Conservation (phyloP, 169 alveolate species). For the Cryptosporidium viatorum region DNA sequence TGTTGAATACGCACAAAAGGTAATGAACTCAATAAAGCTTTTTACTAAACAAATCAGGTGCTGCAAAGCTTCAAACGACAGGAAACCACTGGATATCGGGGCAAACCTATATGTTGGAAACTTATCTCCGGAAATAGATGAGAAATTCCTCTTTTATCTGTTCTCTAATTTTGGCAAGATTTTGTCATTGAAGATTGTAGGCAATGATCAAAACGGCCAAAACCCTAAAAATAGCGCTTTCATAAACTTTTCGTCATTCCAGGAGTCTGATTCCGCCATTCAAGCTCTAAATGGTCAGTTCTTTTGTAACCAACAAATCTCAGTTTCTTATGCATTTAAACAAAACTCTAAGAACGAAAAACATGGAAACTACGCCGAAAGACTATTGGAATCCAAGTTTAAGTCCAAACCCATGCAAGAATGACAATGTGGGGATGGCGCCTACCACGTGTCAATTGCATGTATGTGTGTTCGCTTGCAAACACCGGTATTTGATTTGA, state of each 20-base stretch:
- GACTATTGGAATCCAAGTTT: conserved; percentile 79
- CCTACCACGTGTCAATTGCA: neutral
- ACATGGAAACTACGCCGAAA: conserved; percentile 87
- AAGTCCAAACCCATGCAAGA: conserved; percentile 8
- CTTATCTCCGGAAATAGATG: conserved; percentile 96
- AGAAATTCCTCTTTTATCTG: conserved; percentile 94
- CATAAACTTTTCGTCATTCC: conserved; percentile 97
- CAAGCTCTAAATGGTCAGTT: conserved; percentile 96
- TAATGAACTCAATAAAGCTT: conserved; percentile 96
- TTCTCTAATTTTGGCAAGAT: conserved; percentile 97
- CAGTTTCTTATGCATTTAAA: conserved; percentile 97
- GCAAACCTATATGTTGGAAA: conserved; percentile 99
- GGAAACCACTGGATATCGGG: conserved; percentile 95
- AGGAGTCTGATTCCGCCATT: conserved; percentile 98
- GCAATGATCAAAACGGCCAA: conserved; percentile 93
- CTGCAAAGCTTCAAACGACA: conserved; percentile 97
- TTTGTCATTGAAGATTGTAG: conserved; percentile 87
- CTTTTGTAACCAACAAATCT: conserved; percentile 95
- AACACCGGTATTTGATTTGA: conserved; percentile 2
- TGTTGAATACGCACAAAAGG: conserved; percentile 97
- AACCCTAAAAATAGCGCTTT: conserved; percentile 95
- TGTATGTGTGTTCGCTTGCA: neutral
- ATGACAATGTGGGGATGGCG: neutral
- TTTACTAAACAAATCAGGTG: conserved; percentile 96
- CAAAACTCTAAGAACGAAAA: conserved; percentile 93